phyloP scores from a whole-genome alignment of 176 grass and related monocot species.

The Bromus sterilis region DNA sequence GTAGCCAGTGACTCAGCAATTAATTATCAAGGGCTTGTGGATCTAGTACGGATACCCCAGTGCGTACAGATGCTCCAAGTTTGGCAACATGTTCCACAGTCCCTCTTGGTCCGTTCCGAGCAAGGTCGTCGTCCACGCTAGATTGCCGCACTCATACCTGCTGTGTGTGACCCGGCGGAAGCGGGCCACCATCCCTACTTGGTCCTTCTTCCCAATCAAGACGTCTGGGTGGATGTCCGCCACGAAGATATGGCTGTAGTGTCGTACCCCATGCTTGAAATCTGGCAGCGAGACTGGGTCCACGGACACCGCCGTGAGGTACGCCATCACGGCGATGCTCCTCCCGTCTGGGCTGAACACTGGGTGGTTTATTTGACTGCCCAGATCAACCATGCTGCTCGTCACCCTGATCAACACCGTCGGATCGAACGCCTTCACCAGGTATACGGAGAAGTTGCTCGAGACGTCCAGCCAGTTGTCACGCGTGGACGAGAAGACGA shows the following conservation, averaged over 20 bases:
- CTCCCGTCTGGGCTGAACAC: conserved; percentile 11
- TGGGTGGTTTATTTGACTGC: neutral
- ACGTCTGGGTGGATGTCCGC: neutral
- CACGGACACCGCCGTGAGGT: neutral
- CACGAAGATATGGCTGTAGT: neutral
- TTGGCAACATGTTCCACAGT: neutral
- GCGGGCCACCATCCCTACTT: too few relatives aligned
- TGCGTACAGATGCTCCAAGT: neutral
- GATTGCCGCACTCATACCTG: neutral
- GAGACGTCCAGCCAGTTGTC: neutral
- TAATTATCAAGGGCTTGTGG: neutral
- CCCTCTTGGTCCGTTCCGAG: neutral
- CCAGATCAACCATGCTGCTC: neutral
- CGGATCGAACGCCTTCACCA: neutral
- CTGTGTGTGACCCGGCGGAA: neutral
- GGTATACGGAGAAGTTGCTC: neutral
- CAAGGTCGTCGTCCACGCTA: neutral
- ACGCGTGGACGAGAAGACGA: conserved; percentile 35
- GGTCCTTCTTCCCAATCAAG: neutral
- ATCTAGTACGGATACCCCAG: neutral
- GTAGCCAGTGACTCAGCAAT: neutral
- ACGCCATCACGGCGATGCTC: conserved; percentile 5
- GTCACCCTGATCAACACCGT: conserved; percentile 5
- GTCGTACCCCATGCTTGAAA: neutral
- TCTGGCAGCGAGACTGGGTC: conserved; percentile 1